Percentiles rank a stretch among this genome's conserved stretches.
These are phyloP conservation scores for Crocinoboletus sp. DNA, from an alignment of 1,284 basidiomycete genomes.

Conservation along the genomic window DNA sequence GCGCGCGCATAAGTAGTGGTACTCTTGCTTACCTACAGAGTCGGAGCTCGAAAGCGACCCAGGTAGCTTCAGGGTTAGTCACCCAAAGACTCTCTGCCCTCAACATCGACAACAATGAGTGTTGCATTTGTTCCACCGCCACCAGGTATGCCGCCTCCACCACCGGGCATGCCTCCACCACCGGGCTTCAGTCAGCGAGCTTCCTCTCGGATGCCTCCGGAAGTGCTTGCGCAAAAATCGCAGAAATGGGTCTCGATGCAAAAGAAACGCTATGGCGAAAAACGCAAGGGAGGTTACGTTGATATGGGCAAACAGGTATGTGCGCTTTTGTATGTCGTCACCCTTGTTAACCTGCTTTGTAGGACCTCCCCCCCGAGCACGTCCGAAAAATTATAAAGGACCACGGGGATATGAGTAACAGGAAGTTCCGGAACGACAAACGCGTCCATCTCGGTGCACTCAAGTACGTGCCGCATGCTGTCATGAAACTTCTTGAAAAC, in stretches of 20 bases:
- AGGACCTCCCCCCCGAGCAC: slow-evolving; percentile 91
- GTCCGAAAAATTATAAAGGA: slow-evolving; percentile 98
- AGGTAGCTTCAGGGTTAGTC: slow-evolving; percentile 20
- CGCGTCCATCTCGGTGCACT: slow-evolving; percentile 97
- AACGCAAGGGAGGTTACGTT: slow-evolving; percentile 82
- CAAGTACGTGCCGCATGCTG: slow-evolving; percentile 99
- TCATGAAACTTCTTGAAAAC: slow-evolving; percentile 99
- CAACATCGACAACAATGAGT: slow-evolving; percentile 34
- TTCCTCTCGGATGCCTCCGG: slow-evolving; percentile 64
- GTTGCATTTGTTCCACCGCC: slow-evolving; percentile 37
- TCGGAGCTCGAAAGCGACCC: slow-evolving; percentile 22
- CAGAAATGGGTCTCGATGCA: slow-evolving; percentile 96
- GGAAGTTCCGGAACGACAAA: slow-evolving; percentile 98
- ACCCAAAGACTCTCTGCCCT: slow-evolving; percentile 27
- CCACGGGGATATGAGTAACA: slow-evolving; percentile 95
- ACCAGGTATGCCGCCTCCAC: slow-evolving; percentile 59
- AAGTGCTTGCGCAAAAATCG: slow-evolving; percentile 79
- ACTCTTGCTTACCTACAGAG: neutral
- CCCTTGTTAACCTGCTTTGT: slow-evolving; percentile 7
- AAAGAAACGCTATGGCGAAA: slow-evolving; percentile 86
- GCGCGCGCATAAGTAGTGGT: too few species aligned
- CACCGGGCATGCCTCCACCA: slow-evolving; percentile 54
- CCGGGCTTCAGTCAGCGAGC: slow-evolving; percentile 46
- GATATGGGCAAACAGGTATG: slow-evolving; percentile 92
- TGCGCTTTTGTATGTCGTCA: slow-evolving; percentile 11